Evolutionary conservation across 2,329 filamentous ascomycete genomes (phyloP).

Genomic region (Fusarium pseudonygamai): DNA sequence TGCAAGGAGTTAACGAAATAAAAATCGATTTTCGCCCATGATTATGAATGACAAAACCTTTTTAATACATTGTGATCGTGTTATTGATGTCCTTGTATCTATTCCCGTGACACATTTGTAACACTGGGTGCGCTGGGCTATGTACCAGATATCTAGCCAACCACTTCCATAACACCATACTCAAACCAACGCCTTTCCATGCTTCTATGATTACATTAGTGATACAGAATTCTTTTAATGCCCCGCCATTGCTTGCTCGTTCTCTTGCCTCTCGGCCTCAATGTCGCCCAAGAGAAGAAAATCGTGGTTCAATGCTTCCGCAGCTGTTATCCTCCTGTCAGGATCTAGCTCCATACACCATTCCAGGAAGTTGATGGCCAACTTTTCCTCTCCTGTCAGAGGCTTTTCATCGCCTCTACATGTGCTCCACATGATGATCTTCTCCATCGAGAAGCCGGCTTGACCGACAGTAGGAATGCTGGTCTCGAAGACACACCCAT

Average conservation of each 20-base stretch:
- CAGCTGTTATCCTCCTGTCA: slow-evolving; percentile 75
- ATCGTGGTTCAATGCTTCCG: slow-evolving; percentile 76
- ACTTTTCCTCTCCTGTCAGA: slow-evolving; percentile 73
- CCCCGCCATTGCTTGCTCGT: slow-evolving; percentile 34
- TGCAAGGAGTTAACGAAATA: slow-evolving; percentile 53
- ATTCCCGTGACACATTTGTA: not conserved
- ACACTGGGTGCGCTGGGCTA: slow-evolving; percentile 23
- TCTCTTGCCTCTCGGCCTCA: slow-evolving; percentile 58
- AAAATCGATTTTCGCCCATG: slow-evolving; percentile 52
- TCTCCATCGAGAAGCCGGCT: slow-evolving; percentile 86
- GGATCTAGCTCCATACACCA: slow-evolving; percentile 82
- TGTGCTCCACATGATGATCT: slow-evolving; percentile 95
- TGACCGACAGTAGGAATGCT: slow-evolving; percentile 91
- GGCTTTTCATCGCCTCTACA: slow-evolving; percentile 71
- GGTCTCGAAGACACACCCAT: slow-evolving; percentile 92
- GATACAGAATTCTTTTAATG: slow-evolving; percentile 21
- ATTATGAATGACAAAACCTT: slow-evolving; percentile 22
- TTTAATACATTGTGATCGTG: not conserved
- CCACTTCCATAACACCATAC: slow-evolving; percentile 17
- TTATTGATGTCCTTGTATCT: not conserved
- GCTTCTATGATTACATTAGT: slow-evolving; percentile 32
- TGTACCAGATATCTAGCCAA: slow-evolving; percentile 31
- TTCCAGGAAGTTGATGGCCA: slow-evolving; percentile 77
- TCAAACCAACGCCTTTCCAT: slow-evolving; percentile 31
- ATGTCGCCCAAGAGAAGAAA: slow-evolving; percentile 60